Evolutionary conservation across 768 basidiomycete genomes (phyloP).

Genomic region (Suillus brevipes): DNA sequence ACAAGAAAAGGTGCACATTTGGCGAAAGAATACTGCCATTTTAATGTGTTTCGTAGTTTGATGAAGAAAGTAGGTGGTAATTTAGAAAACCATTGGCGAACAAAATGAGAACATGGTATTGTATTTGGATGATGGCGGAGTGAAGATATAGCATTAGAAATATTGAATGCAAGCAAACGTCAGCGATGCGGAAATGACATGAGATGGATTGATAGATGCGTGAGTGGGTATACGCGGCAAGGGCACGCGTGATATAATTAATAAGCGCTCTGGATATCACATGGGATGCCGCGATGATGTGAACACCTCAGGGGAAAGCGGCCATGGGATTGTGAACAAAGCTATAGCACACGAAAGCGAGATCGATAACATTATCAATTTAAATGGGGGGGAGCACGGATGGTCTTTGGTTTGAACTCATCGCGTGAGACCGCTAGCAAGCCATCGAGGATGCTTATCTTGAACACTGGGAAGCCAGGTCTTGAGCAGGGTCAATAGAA

Average conservation of each 20-base stretch:
- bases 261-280: conserved; percentile 2
- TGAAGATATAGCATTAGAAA: conserved; percentile 2
- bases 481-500: conserved; percentile 30
- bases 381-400: conserved; percentile 10
- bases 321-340: background rate
- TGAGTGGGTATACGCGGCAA: background rate
- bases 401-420: conserved; percentile 4
- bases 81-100: background rate
- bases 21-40: conserved; percentile 1
- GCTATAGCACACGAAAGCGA: conserved; percentile 5
- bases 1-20: background rate
- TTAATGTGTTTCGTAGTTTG: background rate
- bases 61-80: background rate
- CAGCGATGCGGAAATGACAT: background rate
- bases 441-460: background rate
- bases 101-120: background rate
- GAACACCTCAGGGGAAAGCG: background rate
- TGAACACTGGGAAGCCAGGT: conserved; percentile 29
- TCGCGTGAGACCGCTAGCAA: background rate
- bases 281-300: background rate
- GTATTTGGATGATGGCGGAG: conserved; percentile 2
- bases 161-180: background rate
- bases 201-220: conserved; percentile 1
- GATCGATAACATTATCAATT: conserved; percentile 8
- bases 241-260: background rate